phyloP scores from a whole-genome alignment of 345 rosid species.

The Brassica carinata region DNA sequence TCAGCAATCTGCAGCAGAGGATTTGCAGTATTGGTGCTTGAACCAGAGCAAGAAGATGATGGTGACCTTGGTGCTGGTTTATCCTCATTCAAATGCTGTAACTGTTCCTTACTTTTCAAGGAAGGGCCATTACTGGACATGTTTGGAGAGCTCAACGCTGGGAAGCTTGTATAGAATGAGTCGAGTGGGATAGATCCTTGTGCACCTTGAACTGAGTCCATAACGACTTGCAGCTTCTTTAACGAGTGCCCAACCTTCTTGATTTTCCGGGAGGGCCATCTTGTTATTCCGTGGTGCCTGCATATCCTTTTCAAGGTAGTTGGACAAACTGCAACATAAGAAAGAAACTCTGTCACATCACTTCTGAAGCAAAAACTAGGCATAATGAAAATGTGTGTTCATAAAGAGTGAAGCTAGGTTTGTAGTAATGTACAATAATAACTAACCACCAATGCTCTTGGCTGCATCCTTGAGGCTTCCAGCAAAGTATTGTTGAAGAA shows the following conservation, averaged over 20 bases:
- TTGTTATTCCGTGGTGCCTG: slow-evolving; percentile 84
- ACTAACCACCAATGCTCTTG: slow-evolving; percentile 87
- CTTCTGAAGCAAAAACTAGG: slow-evolving; percentile 5
- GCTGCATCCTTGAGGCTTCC: slow-evolving; percentile 99
- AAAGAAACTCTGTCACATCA: slow-evolving; percentile 29
- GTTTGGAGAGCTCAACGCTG: slow-evolving; percentile 70
- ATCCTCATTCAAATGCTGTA: slow-evolving; percentile 42
- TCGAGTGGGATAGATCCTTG: slow-evolving; percentile 77
- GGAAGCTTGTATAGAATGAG: slow-evolving; percentile 84
- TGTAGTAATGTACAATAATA: slow-evolving; percentile 24
- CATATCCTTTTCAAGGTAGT: slow-evolving; percentile 96
- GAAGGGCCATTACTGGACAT: slow-evolving; percentile 46
- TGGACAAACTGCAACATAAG: slow-evolving; percentile 79
- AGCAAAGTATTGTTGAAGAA: slow-evolving; percentile 81
- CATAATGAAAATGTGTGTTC: neutral
- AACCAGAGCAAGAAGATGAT: slow-evolving; percentile 73
- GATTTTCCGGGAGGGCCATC: slow-evolving; percentile 97
- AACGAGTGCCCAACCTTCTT: slow-evolving; percentile 94
- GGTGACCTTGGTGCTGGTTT: slow-evolving; percentile 61
- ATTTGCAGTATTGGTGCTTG: slow-evolving; percentile 39
- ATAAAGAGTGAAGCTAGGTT: slow-evolving; percentile 19
- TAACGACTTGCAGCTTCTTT: slow-evolving; percentile 86
- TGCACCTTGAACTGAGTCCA: slow-evolving; percentile 90
- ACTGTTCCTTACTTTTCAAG: slow-evolving; percentile 41
- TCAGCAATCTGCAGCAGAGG: slow-evolving; percentile 35